phyloP scores from a whole-genome alignment of 768 basidiomycete genomes.

The Russula compacta region DNA sequence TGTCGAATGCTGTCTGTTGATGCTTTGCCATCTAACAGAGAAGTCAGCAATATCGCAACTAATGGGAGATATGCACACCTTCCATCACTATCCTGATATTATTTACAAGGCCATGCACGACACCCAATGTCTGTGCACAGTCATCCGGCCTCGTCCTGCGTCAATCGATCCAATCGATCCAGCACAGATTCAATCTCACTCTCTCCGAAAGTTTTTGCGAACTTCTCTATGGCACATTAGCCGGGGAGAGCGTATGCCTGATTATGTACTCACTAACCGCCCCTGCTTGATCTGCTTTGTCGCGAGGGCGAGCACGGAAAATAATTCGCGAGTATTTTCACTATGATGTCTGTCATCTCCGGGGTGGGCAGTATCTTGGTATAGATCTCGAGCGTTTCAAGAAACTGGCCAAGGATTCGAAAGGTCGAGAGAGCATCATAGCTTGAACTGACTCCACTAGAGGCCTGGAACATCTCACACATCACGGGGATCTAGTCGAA shows the following conservation, averaged over 20 bases:
- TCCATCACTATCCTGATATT: not conserved
- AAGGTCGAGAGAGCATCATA: constrained; percentile 1
- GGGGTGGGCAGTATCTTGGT: not conserved
- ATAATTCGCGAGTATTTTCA: not conserved
- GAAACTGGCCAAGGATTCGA: not conserved
- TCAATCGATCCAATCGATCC: not conserved
- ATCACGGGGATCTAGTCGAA: not conserved
- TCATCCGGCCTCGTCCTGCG: not conserved
- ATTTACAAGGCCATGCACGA: not conserved
- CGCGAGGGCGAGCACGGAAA: not conserved
- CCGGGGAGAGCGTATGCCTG: not conserved
- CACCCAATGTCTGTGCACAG: not conserved
- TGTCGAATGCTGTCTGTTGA: not conserved
- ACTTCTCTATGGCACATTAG: not conserved
- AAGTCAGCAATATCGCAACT: not conserved
- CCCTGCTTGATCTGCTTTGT: constrained; percentile 2
- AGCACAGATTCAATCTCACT: not conserved
- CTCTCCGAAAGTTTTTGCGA: not conserved
- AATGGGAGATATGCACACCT: not conserved
- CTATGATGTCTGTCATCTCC: not conserved
- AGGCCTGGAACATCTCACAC: not conserved
- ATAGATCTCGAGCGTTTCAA: not conserved
- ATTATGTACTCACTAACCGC: not conserved
- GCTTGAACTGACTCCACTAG: not conserved
- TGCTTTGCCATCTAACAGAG: not conserved